Percentiles rank a stretch among this genome's conserved stretches.
Evolutionary conservation across 2,329 filamentous ascomycete genomes (phyloP).

Genomic region (Botrytis sinoallii): DNA sequence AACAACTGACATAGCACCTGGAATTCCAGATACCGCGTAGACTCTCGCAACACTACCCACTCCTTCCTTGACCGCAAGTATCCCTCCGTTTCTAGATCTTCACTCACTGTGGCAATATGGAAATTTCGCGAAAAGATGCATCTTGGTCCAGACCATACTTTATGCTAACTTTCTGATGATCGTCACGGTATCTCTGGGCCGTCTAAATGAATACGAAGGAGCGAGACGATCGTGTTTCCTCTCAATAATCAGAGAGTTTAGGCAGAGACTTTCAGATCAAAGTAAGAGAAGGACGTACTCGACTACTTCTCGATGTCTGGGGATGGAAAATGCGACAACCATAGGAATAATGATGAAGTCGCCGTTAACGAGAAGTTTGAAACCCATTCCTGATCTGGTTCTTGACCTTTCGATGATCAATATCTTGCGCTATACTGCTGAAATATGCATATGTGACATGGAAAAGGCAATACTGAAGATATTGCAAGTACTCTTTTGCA

Average conservation of each 20-base stretch:
- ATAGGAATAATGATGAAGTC: neutral
- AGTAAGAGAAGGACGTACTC: neutral
- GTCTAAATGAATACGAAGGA: neutral
- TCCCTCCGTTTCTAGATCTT: neutral
- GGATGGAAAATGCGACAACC: neutral
- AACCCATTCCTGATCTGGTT: neutral
- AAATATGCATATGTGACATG: neutral
- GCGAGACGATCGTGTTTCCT: neutral
- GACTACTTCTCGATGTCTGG: neutral
- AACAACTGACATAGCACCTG: neutral
- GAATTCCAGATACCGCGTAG: fast-evolving
- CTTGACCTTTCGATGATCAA: neutral
- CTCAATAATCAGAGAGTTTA: neutral
- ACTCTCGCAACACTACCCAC: neutral
- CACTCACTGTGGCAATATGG: neutral
- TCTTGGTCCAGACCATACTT: no score
- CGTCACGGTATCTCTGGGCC: neutral
- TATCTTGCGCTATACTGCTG: neutral
- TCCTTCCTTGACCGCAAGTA: neutral
- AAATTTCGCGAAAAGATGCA: neutral
- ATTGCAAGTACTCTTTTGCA: neutral
- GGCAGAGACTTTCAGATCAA: fast-evolving
- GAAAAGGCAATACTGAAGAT: neutral
- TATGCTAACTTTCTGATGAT: neutral
- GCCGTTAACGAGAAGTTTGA: neutral